A percentile compares a stretch with the other conserved stretches of the same genome.
These are phyloP conservation scores for Candida takata DNA, from an alignment of 805 yeast genomes.

Conservation along the genomic window DNA sequence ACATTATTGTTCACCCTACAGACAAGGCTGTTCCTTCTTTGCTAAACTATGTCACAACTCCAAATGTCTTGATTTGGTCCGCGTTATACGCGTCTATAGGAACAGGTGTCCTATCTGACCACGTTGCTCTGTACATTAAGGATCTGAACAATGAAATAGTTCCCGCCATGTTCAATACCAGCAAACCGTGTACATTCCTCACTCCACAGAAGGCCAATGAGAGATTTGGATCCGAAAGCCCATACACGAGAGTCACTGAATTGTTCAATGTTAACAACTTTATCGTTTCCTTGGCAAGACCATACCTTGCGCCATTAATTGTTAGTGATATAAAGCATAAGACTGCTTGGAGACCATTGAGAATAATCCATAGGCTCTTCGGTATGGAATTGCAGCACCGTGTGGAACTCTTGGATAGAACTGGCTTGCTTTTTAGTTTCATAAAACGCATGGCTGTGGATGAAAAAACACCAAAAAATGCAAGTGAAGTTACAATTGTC, in stretches of 20 bases:
- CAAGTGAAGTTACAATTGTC: slow-evolving; percentile 83
- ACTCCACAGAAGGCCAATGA: slow-evolving; percentile 42
- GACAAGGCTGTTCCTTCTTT: slow-evolving; percentile 63
- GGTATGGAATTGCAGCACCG: slow-evolving; percentile 79
- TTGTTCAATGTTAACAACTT: slow-evolving; percentile 93
- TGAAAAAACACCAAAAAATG: slow-evolving; percentile 74
- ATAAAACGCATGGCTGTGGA: slow-evolving; percentile 76
- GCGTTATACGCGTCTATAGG: slow-evolving; percentile 87
- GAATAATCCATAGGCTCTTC: slow-evolving; percentile 31
- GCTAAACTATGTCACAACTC: slow-evolving; percentile 85
- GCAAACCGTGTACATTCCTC: slow-evolving; percentile 26
- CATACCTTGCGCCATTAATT: slow-evolving; percentile 86
- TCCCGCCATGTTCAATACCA: slow-evolving; percentile 34
- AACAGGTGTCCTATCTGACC: slow-evolving; percentile 53
- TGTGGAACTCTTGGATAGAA: slow-evolving; percentile 66
- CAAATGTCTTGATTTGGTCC: slow-evolving; percentile 83
- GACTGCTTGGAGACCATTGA: slow-evolving; percentile 33
- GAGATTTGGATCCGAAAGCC: slow-evolving; percentile 44
- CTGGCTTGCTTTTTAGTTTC: slow-evolving; percentile 66
- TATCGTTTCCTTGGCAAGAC: slow-evolving; percentile 85
- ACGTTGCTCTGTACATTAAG: slow-evolving; percentile 51
- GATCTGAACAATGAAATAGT: slow-evolving; percentile 58
- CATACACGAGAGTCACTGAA: slow-evolving; percentile 85
- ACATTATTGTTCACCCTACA: slow-evolving; percentile 80
- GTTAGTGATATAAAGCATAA: slow-evolving; percentile 76